Conservation (phyloP, 1,139 yeast genomes). For the Taphrina communis region DNA sequence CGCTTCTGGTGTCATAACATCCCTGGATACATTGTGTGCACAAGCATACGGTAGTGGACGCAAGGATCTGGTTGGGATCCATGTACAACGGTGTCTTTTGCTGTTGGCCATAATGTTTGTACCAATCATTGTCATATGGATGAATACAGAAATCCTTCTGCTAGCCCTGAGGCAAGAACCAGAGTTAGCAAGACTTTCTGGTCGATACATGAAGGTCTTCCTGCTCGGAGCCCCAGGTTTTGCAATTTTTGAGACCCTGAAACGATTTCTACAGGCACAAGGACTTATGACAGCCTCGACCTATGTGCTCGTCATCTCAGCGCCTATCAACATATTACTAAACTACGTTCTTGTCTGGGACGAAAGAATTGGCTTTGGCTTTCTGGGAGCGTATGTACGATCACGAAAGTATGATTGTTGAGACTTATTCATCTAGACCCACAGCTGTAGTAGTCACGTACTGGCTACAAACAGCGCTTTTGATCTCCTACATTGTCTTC, state of each 20-base stretch:
- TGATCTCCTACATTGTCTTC: constrained; percentile 60
- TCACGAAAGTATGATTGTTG: background rate
- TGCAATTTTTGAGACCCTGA: constrained; percentile 78
- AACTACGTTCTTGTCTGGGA: constrained; percentile 83
- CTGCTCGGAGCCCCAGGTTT: constrained; percentile 82
- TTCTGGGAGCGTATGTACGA: constrained; percentile 59
- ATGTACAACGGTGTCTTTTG: constrained; percentile 61
- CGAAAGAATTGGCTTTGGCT: constrained; percentile 63
- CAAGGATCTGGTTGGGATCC: constrained; percentile 61
- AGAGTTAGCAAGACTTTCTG: constrained; percentile 67
- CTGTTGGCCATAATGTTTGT: constrained; percentile 48
- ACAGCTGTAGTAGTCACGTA: constrained; percentile 65
- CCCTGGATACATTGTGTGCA: constrained; percentile 85
- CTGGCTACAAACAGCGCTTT: constrained; percentile 64
- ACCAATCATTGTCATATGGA: constrained; percentile 61
- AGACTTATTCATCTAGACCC: constrained; percentile 52
- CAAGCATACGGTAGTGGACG: constrained; percentile 62
- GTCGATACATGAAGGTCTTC: constrained; percentile 66
- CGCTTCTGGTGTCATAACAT: constrained; percentile 86
- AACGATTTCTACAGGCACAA: constrained; percentile 84
- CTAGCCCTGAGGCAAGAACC: constrained; percentile 39
- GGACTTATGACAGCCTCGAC: constrained; percentile 91
- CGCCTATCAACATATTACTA: constrained; percentile 73
- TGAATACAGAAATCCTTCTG: constrained; percentile 55
- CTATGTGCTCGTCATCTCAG: constrained; percentile 71